Conservation (phyloP, 345 rosid genomes). For the Psidium guajava region DNA sequence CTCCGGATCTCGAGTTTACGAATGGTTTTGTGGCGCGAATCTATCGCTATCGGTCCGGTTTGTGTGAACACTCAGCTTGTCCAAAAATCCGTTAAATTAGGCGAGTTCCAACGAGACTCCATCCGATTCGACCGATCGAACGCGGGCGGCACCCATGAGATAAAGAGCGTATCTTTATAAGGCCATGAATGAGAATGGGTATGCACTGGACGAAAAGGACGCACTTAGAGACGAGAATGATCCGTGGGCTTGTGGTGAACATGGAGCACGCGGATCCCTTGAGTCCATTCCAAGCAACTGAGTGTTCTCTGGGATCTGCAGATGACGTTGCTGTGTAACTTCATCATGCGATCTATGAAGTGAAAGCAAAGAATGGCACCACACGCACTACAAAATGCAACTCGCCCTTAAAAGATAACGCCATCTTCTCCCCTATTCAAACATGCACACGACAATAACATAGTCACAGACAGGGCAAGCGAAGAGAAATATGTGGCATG, state of each 20-base stretch:
- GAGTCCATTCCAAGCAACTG: neutral
- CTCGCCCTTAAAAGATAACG: neutral
- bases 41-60: neutral
- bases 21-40: no score
- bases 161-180: neutral
- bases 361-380: neutral
- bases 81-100: neutral
- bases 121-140: neutral
- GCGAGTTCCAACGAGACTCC: neutral
- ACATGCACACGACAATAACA: neutral
- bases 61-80: neutral
- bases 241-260: neutral
- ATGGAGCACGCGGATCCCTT: neutral
- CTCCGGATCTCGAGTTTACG: neutral
- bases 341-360: neutral
- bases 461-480: neutral
- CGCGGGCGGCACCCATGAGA: neutral
- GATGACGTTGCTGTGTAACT: neutral
- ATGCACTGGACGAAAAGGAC: neutral
- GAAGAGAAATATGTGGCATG: neutral
- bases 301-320: neutral
- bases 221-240: neutral
- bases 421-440: neutral
- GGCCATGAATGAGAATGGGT: neutral
- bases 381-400: neutral